Evolutionary conservation across 108 stramenopile species (phyloP).

Genomic region (Pseudonitzschia multiseries): DNA sequence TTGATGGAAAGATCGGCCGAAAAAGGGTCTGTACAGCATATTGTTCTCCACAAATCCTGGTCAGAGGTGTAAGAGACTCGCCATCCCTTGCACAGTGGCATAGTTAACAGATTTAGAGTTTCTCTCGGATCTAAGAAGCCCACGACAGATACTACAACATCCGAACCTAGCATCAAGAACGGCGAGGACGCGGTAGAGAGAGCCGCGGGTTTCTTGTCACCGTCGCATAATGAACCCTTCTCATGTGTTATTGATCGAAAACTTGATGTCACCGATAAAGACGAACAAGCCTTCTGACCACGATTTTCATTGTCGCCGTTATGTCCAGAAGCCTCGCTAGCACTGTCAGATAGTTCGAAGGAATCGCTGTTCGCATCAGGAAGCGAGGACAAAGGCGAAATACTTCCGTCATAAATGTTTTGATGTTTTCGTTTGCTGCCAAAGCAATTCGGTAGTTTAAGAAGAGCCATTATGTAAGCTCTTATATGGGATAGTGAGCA

Average conservation of each 20-base stretch:
- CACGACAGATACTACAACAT: conserved; percentile 59
- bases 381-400: not conserved
- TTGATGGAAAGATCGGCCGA: conserved; percentile 50
- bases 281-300: no score
- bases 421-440: conserved; percentile 9
- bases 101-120: conserved; percentile 53
- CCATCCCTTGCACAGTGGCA: conserved; percentile 74
- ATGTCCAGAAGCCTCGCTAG: no score
- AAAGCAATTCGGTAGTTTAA: not conserved
- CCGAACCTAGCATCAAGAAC: conserved; percentile 53
- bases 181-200: not conserved
- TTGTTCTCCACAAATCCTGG: conserved; percentile 72
- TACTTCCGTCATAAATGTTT: not conserved
- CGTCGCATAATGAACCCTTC: conserved; percentile 1
- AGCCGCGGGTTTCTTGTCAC: conserved; percentile 10
- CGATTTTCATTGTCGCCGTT: no score
- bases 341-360: no score
- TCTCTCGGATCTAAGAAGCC: conserved; percentile 66
- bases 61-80: conserved; percentile 50
- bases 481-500: not conserved
- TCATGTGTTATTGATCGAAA: not conserved
- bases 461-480: not conserved
- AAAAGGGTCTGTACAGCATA: conserved; percentile 72
- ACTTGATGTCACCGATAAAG: no score
- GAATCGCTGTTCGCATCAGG: no score